Evolutionary conservation across 768 basidiomycete genomes (phyloP).

Genomic region (Russula griseocarnosa): DNA sequence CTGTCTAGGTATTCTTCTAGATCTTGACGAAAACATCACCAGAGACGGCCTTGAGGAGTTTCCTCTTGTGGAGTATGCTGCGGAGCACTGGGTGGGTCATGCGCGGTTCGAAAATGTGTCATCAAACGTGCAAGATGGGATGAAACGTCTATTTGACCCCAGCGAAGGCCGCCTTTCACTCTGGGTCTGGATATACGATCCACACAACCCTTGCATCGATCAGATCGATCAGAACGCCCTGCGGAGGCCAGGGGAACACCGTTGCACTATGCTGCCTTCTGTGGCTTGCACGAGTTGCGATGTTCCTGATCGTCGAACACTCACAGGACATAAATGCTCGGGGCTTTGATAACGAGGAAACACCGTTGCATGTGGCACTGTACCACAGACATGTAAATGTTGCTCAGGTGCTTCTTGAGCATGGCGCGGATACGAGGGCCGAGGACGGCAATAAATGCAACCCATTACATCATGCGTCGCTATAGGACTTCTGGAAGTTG

Average conservation of each 20-base stretch:
- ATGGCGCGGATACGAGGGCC: neutral
- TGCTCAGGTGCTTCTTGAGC: neutral
- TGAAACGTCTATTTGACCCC: neutral
- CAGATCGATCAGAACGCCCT: no score
- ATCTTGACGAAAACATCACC: neutral
- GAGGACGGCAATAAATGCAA: no score
- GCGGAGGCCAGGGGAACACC: no score
- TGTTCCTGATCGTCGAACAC: no score
- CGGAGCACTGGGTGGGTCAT: constrained; percentile 32
- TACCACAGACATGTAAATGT: neutral
- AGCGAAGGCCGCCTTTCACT: neutral
- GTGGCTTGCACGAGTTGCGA: no score
- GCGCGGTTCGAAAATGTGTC: neutral
- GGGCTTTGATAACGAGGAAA: no score
- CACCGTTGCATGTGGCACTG: neutral
- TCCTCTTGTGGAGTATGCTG: constrained; percentile 31
- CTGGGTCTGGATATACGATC: no score
- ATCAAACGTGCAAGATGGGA: neutral
- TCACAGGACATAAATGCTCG: no score
- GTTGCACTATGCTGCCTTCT: no score
- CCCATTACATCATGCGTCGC: neutral
- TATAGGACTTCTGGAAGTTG: neutral
- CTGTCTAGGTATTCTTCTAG: no score
- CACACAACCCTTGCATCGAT: no score
- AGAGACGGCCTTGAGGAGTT: neutral